Evolutionary conservation across 768 basidiomycete genomes (phyloP).

Genomic region (Dacryopinax primogenitus): DNA sequence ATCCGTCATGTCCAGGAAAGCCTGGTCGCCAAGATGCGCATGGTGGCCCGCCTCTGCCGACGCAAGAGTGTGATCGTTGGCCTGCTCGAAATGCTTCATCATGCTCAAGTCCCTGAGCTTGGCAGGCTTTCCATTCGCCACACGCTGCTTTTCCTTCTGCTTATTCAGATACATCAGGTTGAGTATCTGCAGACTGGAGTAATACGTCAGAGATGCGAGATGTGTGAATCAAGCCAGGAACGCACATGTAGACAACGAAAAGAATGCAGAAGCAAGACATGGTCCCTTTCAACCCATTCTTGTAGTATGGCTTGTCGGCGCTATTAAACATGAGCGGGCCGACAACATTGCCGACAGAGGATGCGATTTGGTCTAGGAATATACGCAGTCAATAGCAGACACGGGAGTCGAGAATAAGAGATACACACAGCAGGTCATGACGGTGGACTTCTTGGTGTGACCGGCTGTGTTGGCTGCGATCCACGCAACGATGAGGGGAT

Average conservation of each 20-base stretch:
- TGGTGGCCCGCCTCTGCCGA: neutral
- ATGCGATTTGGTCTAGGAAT: slow-evolving; percentile 15
- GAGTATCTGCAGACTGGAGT: slow-evolving; percentile 16
- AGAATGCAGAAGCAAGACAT: neutral
- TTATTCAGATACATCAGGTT: slow-evolving; percentile 22
- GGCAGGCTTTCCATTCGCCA: slow-evolving; percentile 24
- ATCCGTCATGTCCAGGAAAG: slow-evolving; percentile 11
- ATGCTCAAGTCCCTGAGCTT: slow-evolving; percentile 22
- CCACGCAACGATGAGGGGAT: slow-evolving; percentile 27
- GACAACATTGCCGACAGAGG: slow-evolving; percentile 24
- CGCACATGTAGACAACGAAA: neutral
- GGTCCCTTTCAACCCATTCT: neutral
- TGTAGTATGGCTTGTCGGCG: slow-evolving; percentile 19
- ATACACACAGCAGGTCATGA: neutral
- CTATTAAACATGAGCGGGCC: slow-evolving; percentile 26
- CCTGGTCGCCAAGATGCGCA: slow-evolving; percentile 6
- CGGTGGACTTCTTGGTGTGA: slow-evolving; percentile 10
- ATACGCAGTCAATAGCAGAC: neutral
- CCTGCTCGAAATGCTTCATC: slow-evolving; percentile 19
- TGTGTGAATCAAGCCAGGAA: neutral
- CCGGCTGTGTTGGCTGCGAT: slow-evolving; percentile 26
- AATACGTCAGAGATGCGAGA: neutral
- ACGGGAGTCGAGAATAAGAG: slow-evolving; percentile 19
- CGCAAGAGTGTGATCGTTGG: slow-evolving; percentile 13
- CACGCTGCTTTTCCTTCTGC: slow-evolving; percentile 20